Evolutionary conservation across 2,329 filamentous ascomycete species (phyloP).

Genomic region (Beauveria varroae): DNA sequence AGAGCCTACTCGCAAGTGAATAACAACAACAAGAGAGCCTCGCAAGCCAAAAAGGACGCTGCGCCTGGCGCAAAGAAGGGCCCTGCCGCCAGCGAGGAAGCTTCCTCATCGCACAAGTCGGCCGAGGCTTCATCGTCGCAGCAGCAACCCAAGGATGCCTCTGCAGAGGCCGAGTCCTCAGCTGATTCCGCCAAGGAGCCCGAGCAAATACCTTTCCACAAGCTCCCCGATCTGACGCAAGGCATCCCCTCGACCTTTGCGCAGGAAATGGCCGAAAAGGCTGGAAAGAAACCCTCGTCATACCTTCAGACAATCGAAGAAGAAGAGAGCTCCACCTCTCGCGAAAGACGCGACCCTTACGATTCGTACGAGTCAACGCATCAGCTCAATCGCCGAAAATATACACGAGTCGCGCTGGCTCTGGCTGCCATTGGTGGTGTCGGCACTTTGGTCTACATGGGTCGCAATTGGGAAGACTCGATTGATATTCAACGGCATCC

Average conservation of each 20-base stretch:
- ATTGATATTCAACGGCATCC: slow-evolving; percentile 63
- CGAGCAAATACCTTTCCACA: slow-evolving; percentile 48
- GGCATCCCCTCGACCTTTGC: slow-evolving; percentile 89
- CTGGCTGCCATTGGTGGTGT: slow-evolving; percentile 48
- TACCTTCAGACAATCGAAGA: slow-evolving; percentile 28
- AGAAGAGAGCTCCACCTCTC: slow-evolving; percentile 25
- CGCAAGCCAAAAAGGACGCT: slow-evolving; percentile 11
- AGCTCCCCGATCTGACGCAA: slow-evolving; percentile 84
- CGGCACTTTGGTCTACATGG: slow-evolving; percentile 63
- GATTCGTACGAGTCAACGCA: slow-evolving; percentile 86
- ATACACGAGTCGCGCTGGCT: slow-evolving; percentile 69
- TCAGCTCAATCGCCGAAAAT: slow-evolving; percentile 69
- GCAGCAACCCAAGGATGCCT: slow-evolving; percentile 2
- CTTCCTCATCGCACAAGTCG: slow-evolving; percentile 3
- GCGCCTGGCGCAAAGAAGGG: slow-evolving; percentile 4
- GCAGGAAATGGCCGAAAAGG: slow-evolving; percentile 55
- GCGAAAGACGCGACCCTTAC: slow-evolving; percentile 41
- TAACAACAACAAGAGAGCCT: slow-evolving; percentile 4
- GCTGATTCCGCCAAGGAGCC: slow-evolving; percentile 23
- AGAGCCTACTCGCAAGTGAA: slow-evolving; percentile 14
- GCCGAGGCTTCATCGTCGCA: neutral
- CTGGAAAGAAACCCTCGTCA: slow-evolving; percentile 19
- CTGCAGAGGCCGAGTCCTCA: slow-evolving; percentile 12
- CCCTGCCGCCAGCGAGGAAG: neutral
- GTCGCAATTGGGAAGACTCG: slow-evolving; percentile 80